Evolutionary conservation across 2,329 filamentous ascomycete species (phyloP), one percentile per base, ranked within the genome.

Genomic region (Orbilia quercus): DNA sequence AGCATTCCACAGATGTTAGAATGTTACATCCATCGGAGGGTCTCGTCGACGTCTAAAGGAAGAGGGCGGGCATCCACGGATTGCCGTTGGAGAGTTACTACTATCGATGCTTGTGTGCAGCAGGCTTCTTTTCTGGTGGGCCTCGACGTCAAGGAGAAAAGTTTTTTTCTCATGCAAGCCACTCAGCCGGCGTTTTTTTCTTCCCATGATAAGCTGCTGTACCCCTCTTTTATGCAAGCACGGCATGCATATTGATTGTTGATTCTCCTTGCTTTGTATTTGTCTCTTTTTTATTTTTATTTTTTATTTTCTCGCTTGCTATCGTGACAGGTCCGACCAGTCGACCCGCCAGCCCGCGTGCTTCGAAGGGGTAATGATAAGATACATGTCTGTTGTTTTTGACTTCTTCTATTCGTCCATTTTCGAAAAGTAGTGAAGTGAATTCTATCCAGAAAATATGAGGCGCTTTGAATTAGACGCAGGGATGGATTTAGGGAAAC

Each of bases 211-310:
- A 73, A 73, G 69, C 60, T 72, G 59, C 67, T 73, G 60, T 73
- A 66, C 69, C 69, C 69, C 69, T 66, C 69, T 73, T 72, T 73
- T 57, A 66, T 73, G 69, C 69, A 73, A 65, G 69, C 69, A 73
- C 69, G 69, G 69, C 69, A 60, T 73, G 69, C 69, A 60, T 55
- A 47, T 59, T 50, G 54, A 25, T 45, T 31, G 65, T 42, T 62
- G 36, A 38, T 73, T 40, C 59, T 73, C 45, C 53, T 72, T 59
- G 53, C 60, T 65, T 73, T 34, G 45, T 50, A 28, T 20, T 38
- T 4, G 4, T 31, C 31, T 20, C 28, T 7, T 28, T 54, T 65
- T 65, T 60, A 62, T 31, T 31, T 40, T 20, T 38, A 7, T 28
- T 54, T 65, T 65, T 60, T 66, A 47, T 55, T 58, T 53, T 50